Conservation (phyloP, 352 stramenopile genomes). For the Thraustochytrium sp. region DNA sequence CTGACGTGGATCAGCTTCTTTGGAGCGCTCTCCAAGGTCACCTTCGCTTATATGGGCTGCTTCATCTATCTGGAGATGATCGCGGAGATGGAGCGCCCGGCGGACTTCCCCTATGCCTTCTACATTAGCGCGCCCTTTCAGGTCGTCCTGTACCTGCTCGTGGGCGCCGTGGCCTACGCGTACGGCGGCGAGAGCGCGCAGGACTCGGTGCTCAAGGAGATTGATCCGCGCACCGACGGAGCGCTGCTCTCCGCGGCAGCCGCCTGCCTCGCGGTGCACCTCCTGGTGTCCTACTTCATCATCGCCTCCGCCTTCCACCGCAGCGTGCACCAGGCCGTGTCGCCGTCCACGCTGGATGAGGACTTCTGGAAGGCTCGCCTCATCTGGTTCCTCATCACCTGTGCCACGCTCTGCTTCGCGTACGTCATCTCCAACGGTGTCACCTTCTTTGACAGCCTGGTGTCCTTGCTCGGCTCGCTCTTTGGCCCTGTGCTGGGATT, state of each 20-base stretch:
- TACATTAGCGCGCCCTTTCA: background rate
- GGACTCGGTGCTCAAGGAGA: background rate
- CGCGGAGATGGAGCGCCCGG: background rate
- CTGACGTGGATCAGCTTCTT: background rate
- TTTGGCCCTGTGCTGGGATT: slow-evolving; percentile 5
- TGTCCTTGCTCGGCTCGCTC: slow-evolving; percentile 11
- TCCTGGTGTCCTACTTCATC: slow-evolving; percentile 35
- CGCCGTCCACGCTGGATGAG: background rate
- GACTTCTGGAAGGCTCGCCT: background rate
- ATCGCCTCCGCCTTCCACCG: background rate
- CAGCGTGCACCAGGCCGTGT: background rate
- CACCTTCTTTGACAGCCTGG: slow-evolving; percentile 19
- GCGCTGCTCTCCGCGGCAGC: background rate
- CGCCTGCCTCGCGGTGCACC: background rate
- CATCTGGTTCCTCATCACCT: slow-evolving; percentile 12
- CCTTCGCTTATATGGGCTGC: slow-evolving; percentile 24
- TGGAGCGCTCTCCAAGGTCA: slow-evolving; percentile 14
- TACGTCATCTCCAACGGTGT: slow-evolving; percentile 23
- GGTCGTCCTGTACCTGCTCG: slow-evolving; percentile 10
- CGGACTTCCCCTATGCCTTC: slow-evolving; percentile 4
- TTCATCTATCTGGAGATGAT: slow-evolving; percentile 30
- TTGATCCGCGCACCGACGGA: background rate
- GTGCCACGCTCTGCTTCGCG: background rate
- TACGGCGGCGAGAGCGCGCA: background rate
- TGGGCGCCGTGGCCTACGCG: background rate